These are phyloP conservation scores for Colletotrichum spinosum DNA, from an alignment of 2,329 filamentous ascomycete genomes.

Conservation along the genomic window DNA sequence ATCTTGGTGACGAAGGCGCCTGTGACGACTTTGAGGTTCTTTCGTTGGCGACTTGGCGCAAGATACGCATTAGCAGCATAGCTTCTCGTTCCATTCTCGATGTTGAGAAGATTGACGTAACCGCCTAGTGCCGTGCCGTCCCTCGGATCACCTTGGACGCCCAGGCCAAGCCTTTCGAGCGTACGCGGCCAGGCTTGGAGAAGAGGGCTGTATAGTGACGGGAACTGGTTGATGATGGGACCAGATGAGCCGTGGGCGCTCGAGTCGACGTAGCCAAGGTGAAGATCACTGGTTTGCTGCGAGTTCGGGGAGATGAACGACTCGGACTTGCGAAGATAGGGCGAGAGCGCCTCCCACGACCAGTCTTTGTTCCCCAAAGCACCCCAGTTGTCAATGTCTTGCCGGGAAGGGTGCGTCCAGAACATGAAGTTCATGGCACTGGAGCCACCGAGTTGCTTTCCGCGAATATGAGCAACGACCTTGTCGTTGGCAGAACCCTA, in stretches of 20 bases:
- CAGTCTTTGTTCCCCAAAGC: constrained; percentile 68
- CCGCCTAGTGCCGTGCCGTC: constrained; percentile 37
- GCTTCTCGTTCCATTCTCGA: constrained; percentile 42
- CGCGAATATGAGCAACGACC: constrained; percentile 32
- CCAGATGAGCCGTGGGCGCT: constrained; percentile 20
- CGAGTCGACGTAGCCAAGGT: constrained; percentile 11
- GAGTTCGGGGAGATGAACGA: constrained; percentile 10
- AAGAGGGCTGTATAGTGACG: constrained; percentile 14
- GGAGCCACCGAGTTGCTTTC: constrained; percentile 66
- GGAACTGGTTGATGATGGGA: constrained; percentile 21
- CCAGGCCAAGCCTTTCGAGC: constrained; percentile 34
- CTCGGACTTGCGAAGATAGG: constrained; percentile 25
- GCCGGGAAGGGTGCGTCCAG: constrained; percentile 57
- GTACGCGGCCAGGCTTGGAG: constrained; percentile 29
- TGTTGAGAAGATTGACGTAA: constrained; percentile 36
- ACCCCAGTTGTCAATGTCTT: constrained; percentile 68
- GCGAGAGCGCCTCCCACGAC: constrained; percentile 59
- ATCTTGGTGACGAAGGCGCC: constrained; percentile 38
- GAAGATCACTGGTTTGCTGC: constrained; percentile 14
- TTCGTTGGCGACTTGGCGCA: constrained; percentile 27
- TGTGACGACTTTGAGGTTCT: constrained; percentile 43
- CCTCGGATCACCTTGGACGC: constrained; percentile 37
- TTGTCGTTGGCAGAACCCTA: constrained; percentile 24
- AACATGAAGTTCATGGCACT: constrained; percentile 71
- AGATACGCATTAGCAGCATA: constrained; percentile 42